Evolutionary conservation across 345 rosid genomes (phyloP).

Genomic region (Citrus inodora): DNA sequence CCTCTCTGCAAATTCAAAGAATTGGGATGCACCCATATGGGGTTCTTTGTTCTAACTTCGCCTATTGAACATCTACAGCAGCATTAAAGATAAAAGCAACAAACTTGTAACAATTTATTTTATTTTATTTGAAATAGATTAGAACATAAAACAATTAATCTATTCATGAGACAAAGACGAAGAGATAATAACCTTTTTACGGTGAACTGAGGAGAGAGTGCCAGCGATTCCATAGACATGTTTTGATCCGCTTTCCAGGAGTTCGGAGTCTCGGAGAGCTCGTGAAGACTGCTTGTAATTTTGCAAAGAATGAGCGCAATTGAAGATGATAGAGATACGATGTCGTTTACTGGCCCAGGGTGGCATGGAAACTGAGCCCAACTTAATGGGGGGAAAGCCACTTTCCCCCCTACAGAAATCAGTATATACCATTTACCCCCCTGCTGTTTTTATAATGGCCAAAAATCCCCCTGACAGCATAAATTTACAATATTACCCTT

Average conservation of each 20-base stretch:
- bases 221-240: constrained; percentile 11
- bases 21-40: constrained; percentile 12
- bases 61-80: constrained; percentile 8
- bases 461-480: too few relatives aligned
- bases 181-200: constrained; percentile 6
- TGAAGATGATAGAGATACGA: background rate
- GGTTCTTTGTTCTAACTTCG: background rate
- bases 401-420: too few relatives aligned
- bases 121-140: too few relatives aligned
- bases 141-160: background rate
- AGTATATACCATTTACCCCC: too few relatives aligned
- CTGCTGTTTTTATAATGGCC: too few relatives aligned
- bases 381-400: too few relatives aligned
- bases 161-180: background rate
- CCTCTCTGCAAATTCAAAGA: constrained; percentile 22
- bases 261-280: too few relatives aligned
- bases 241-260: background rate
- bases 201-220: background rate
- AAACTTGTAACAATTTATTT: background rate
- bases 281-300: background rate
- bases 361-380: too few relatives aligned
- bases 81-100: background rate
- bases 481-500: too few relatives aligned
- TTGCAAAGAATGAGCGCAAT: background rate
- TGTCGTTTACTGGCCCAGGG: background rate